Conservation (phyloP, 2,329 filamentous ascomycete species). For the Penicillium thymicola region DNA sequence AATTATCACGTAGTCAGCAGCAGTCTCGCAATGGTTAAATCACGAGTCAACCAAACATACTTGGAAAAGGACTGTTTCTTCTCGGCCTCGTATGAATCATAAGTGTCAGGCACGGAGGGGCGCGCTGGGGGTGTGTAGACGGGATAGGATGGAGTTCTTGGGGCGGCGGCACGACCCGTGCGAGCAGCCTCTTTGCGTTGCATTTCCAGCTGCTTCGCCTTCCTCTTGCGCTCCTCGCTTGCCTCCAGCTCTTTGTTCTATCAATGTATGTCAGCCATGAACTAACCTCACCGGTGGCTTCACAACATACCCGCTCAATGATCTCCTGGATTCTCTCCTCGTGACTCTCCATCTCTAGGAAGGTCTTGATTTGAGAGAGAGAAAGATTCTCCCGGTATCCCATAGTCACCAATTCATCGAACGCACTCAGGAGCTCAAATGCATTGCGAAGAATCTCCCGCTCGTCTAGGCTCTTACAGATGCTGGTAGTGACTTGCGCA, state of each 20-base stretch:
- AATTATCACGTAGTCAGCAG: constrained; percentile 45
- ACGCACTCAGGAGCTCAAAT: constrained; percentile 92
- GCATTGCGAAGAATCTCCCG: constrained; percentile 92
- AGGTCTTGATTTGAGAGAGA: constrained; percentile 96
- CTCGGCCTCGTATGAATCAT: constrained; percentile 92
- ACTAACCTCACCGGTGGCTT: constrained; percentile 21
- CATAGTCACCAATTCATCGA: constrained; percentile 93
- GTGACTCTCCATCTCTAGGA: constrained; percentile 98
- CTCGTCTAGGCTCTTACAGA: constrained; percentile 94
- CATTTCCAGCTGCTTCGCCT: constrained; percentile 98
- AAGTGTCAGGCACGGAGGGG: constrained; percentile 72
- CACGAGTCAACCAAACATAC: constrained; percentile 45
- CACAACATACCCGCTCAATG: constrained; percentile 69
- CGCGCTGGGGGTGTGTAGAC: constrained; percentile 80
- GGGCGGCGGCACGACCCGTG: constrained; percentile 62
- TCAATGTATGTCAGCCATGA: constrained; percentile 22
- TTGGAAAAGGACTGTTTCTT: constrained; percentile 91
- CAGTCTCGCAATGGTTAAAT: neutral
- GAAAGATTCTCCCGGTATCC: constrained; percentile 96
- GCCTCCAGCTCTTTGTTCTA: constrained; percentile 99
- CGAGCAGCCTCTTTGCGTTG: constrained; percentile 95
- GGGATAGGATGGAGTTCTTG: constrained; percentile 78
- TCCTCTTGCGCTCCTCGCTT: constrained; percentile 95
- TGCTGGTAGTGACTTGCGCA: constrained; percentile 92
- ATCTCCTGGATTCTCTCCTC: constrained; percentile 99